A percentile compares a stretch with the other conserved stretches of the same genome.
Evolutionary conservation across 257 asterid genomes (phyloP).

Genomic region (Solanum gracilifrons): DNA sequence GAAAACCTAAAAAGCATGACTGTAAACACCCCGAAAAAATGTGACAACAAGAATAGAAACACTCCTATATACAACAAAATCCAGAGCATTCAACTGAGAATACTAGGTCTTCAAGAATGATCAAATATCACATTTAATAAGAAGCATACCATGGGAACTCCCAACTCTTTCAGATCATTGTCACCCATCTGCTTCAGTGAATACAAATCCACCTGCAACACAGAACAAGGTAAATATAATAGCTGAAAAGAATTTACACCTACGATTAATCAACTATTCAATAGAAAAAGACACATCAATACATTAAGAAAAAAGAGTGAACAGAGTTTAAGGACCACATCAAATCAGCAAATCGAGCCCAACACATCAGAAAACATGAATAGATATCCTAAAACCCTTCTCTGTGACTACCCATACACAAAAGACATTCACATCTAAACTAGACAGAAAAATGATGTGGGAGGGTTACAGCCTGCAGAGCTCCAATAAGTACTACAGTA

Average conservation of each 20-base stretch:
- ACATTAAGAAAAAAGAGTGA: neutral
- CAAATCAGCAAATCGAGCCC: neutral
- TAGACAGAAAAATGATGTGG: neutral
- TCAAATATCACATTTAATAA: neutral
- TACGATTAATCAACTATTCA: neutral
- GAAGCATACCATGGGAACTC: constrained; percentile 81
- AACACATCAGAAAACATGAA: neutral
- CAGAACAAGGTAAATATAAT: neutral
- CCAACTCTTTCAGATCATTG: constrained; percentile 79
- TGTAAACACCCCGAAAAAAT: neutral
- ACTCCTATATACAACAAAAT: neutral
- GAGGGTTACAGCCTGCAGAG: neutral
- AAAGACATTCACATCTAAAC: neutral
- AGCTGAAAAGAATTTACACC: neutral
- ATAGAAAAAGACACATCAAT: neutral
- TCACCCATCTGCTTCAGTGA: constrained; percentile 86
- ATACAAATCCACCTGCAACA: constrained; percentile 81
- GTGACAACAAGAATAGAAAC: neutral
- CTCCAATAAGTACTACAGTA: neutral
- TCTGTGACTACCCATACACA: neutral
- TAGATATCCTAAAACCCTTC: neutral
- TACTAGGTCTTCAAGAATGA: neutral
- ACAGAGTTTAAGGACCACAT: neutral
- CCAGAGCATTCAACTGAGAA: neutral
- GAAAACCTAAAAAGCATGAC: neutral